phyloP scores from a whole-genome alignment of 331 rosid species.

The Malus hybrid region DNA sequence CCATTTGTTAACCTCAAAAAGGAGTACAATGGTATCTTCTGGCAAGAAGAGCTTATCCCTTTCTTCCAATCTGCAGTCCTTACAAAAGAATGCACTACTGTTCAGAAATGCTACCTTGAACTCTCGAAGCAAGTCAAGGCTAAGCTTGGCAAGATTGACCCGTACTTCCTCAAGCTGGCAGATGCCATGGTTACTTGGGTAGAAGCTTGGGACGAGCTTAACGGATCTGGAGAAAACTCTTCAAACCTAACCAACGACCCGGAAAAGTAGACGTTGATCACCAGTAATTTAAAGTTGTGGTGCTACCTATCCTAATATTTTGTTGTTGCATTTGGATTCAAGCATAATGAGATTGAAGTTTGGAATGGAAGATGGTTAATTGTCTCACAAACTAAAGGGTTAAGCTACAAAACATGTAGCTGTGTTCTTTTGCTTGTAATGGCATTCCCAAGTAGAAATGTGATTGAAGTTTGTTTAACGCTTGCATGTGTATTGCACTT shows the following conservation, averaged over 20 bases:
- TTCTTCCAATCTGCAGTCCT: slow-evolving; percentile 63
- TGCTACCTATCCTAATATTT: background rate
- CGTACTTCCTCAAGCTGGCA: slow-evolving; percentile 58
- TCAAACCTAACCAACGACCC: slow-evolving; percentile 17
- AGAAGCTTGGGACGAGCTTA: slow-evolving; percentile 88
- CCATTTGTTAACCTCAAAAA: slow-evolving; percentile 74
- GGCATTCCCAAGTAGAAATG: too few species aligned
- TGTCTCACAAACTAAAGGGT: background rate
- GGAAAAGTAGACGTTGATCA: slow-evolving; percentile 28
- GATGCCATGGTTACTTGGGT: slow-evolving; percentile 90
- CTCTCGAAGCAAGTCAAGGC: slow-evolving; percentile 75
- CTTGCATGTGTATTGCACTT: too few species aligned
- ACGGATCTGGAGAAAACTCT: slow-evolving; percentile 28
- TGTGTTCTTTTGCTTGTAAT: too few species aligned
- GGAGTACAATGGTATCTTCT: slow-evolving; percentile 87
- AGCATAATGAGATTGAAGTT: background rate
- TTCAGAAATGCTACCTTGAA: slow-evolving; percentile 72
- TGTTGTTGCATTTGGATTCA: background rate
- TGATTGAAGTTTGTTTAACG: too few species aligned
- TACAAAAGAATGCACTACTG: slow-evolving; percentile 66
- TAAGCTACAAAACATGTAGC: background rate
- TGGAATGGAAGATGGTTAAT: background rate
- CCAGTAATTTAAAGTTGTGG: background rate
- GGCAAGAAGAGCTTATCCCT: slow-evolving; percentile 90
- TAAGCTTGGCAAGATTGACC: slow-evolving; percentile 57